Evolutionary conservation across 176 grass and related monocot species (phyloP).

Genomic region (Musa troglodytarum): DNA sequence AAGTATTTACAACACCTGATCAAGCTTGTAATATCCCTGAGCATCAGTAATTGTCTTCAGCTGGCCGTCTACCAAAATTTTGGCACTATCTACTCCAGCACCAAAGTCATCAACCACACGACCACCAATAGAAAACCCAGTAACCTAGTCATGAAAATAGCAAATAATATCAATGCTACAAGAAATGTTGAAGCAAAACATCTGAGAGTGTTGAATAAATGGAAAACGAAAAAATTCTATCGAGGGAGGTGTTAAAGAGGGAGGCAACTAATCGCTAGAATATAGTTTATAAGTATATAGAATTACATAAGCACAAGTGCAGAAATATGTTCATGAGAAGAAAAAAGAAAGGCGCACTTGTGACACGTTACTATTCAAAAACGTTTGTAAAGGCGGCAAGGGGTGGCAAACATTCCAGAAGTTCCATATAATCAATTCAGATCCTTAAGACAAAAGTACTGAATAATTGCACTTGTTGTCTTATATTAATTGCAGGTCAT

Average conservation of each 20-base stretch:
- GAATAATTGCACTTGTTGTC: too few relatives aligned
- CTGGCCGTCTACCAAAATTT: slow-evolving; percentile 71
- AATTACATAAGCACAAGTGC: too few relatives aligned
- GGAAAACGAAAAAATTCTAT: not conserved
- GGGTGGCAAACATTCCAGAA: too few relatives aligned
- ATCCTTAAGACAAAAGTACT: too few relatives aligned
- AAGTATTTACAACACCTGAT: slow-evolving; percentile 57
- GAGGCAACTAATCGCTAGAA: not conserved
- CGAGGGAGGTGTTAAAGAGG: not conserved
- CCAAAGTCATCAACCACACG: slow-evolving; percentile 60
- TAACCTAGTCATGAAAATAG: slow-evolving; percentile 41
- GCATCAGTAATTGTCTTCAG: slow-evolving; percentile 62
- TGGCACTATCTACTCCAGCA: slow-evolving; percentile 67
- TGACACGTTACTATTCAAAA: not conserved
- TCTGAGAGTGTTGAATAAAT: not conserved
- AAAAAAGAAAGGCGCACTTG: not conserved
- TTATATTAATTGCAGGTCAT: too few relatives aligned
- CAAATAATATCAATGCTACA: not conserved
- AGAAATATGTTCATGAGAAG: too few relatives aligned
- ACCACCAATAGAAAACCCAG: slow-evolving; percentile 96
- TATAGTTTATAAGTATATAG: too few relatives aligned
- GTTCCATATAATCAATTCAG: too few relatives aligned
- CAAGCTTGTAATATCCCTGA: slow-evolving; percentile 88
- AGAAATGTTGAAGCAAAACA: not conserved
- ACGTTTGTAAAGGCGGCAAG: not conserved